phyloP scores from a whole-genome alignment of 108 stramenopile genomes.

The Nannochloropsis salina region DNA sequence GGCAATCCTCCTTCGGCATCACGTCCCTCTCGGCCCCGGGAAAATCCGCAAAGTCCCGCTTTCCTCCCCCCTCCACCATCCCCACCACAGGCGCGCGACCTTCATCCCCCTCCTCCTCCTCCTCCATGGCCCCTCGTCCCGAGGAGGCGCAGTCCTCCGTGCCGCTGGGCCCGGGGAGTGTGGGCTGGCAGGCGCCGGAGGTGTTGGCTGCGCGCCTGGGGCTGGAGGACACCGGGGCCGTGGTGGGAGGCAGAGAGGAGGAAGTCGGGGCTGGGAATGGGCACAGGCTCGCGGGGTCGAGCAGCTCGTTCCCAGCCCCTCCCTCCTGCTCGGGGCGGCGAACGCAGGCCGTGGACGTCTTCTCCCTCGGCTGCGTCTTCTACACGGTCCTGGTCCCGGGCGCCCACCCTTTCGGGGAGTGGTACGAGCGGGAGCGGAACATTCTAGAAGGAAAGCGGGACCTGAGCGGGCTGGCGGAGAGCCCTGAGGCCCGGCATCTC shows the following conservation, averaged over 20 bases:
- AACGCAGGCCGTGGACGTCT: constrained; percentile 74
- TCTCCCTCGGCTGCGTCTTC: constrained; percentile 92
- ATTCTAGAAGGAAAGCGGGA: constrained; percentile 74
- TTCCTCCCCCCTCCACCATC: background rate
- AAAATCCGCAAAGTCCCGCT: background rate
- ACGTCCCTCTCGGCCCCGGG: background rate
- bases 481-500: constrained; percentile 70
- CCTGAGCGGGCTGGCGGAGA: constrained; percentile 43
- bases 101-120: constrained; percentile 45
- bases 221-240: constrained; percentile 57
- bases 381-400: constrained; percentile 77
- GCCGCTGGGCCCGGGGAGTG: constrained; percentile 24
- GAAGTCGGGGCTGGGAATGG: background rate
- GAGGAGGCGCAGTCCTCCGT: background rate
- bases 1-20: constrained; percentile 29
- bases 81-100: constrained; percentile 39
- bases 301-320: background rate
- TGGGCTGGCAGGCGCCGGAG: constrained; percentile 95
- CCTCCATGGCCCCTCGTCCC: background rate
- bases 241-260: constrained; percentile 11
- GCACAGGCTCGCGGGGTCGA: too few relatives aligned
- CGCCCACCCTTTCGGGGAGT: constrained; percentile 88
- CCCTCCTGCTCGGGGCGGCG: constrained; percentile 53
- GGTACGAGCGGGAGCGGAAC: constrained; percentile 91
- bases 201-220: constrained; percentile 72